These are phyloP conservation scores for Pisolithus marmoratus DNA, from an alignment of 768 basidiomycete genomes.

Conservation along the genomic window DNA sequence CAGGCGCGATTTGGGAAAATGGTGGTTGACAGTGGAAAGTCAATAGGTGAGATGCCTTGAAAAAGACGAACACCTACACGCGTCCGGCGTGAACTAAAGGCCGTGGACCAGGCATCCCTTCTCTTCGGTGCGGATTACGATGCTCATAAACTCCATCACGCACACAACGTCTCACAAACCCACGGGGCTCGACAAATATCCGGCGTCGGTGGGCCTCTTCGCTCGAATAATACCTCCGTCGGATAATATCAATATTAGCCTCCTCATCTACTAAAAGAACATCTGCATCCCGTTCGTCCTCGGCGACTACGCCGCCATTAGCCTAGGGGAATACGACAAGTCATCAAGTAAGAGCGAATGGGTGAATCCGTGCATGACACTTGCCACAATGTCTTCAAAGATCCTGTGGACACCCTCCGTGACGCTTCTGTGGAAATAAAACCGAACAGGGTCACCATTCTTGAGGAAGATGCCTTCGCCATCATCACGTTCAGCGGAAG, in stretches of 20 bases:
- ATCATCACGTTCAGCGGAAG: neutral
- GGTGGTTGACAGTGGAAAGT: neutral
- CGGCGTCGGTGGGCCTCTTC: slow-evolving; percentile 8
- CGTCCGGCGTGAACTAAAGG: neutral
- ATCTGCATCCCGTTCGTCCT: slow-evolving; percentile 12
- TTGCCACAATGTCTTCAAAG: slow-evolving; percentile 16
- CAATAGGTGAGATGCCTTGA: neutral
- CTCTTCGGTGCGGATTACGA: neutral
- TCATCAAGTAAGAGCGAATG: neutral
- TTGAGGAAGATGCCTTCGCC: slow-evolving; percentile 19
- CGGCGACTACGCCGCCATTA: slow-evolving; percentile 16
- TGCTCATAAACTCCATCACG: slow-evolving; percentile 12
- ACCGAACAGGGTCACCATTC: slow-evolving; percentile 16
- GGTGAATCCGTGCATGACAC: neutral
- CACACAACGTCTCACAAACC: slow-evolving; percentile 23
- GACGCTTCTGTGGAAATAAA: slow-evolving; percentile 24
- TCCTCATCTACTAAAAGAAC: slow-evolving; percentile 28
- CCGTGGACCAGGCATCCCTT: slow-evolving; percentile 21
- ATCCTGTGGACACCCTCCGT: slow-evolving; percentile 16
- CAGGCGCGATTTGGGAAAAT: neutral
- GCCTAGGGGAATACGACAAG: slow-evolving; percentile 5
- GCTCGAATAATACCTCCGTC: slow-evolving; percentile 21
- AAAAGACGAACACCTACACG: slow-evolving; percentile 1
- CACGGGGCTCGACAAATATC: slow-evolving; percentile 18
- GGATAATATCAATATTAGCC: slow-evolving; percentile 18